These are phyloP conservation scores for Coprinellus micaceus DNA, from an alignment of 768 basidiomycete species.

Conservation along the genomic window DNA sequence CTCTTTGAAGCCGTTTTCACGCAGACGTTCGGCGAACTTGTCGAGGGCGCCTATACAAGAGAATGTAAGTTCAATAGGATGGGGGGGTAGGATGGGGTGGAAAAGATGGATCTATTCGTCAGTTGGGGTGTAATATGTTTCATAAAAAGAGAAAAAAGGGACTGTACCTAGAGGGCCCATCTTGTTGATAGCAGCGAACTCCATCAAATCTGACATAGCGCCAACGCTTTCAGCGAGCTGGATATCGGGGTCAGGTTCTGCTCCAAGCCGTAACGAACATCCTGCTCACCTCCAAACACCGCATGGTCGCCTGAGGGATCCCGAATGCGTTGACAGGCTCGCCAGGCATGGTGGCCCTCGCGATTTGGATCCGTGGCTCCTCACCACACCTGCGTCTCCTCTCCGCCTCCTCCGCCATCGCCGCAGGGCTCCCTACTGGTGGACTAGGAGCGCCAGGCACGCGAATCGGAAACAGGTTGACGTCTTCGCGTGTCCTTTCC, in stretches of 20 bases:
- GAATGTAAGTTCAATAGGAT: too few relatives aligned
- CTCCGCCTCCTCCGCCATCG: conserved; percentile 17
- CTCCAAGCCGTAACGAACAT: background rate
- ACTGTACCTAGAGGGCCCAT: conserved; percentile 67
- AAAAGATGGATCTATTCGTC: background rate
- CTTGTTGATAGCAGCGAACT: conserved; percentile 49
- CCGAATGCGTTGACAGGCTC: conserved; percentile 88
- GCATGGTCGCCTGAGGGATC: conserved; percentile 85
- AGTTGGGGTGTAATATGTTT: background rate
- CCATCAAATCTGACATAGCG: conserved; percentile 75
- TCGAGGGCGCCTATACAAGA: conserved; percentile 36
- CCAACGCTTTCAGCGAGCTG: conserved; percentile 80
- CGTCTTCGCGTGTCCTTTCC: conserved; percentile 37
- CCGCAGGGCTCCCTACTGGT: background rate
- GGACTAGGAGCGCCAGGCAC: conserved; percentile 9
- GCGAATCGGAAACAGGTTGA: conserved; percentile 12
- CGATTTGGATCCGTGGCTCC: conserved; percentile 59
- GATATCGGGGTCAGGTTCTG: conserved; percentile 10
- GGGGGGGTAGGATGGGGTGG: too few relatives aligned
- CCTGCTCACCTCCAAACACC: conserved; percentile 69
- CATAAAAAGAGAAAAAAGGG: conserved; percentile 5
- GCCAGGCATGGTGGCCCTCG: conserved; percentile 64
- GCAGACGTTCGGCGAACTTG: conserved; percentile 37
- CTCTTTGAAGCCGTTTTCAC: conserved; percentile 29
- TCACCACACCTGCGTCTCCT: conserved; percentile 64